Conservation (phyloP, 352 stramenopile genomes). For the Globisporangium solare region DNA sequence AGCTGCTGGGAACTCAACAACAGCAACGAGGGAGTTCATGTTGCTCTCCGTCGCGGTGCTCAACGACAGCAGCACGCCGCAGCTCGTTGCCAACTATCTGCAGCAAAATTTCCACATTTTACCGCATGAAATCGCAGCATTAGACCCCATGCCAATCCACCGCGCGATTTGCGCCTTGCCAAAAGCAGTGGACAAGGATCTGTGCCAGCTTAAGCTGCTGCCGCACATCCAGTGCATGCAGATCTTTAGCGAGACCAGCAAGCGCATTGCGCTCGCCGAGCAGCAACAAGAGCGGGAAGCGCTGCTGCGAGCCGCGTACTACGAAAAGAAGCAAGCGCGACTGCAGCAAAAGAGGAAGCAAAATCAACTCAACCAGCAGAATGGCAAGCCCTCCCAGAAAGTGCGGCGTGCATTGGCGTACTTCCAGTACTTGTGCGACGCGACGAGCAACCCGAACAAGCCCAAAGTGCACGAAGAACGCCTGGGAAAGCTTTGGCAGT, state of each 20-base stretch:
- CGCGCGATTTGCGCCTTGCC: slow-evolving; percentile 23
- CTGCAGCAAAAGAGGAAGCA: slow-evolving; percentile 39
- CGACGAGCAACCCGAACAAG: slow-evolving; percentile 31
- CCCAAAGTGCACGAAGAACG: slow-evolving; percentile 32
- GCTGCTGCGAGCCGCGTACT: slow-evolving; percentile 40
- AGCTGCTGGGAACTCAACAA: background rate
- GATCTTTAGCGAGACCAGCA: slow-evolving; percentile 30
- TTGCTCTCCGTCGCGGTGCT: slow-evolving; percentile 68
- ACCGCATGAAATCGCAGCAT: slow-evolving; percentile 16
- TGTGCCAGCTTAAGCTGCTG: slow-evolving; percentile 50
- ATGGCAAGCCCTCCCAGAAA: slow-evolving; percentile 37
- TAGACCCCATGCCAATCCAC: slow-evolving; percentile 30
- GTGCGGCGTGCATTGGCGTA: slow-evolving; percentile 52
- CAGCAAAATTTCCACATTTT: slow-evolving; percentile 66
- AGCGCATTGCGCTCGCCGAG: slow-evolving; percentile 38
- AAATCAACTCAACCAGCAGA: slow-evolving; percentile 25
- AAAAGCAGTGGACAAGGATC: slow-evolving; percentile 36
- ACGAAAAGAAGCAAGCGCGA: slow-evolving; percentile 45
- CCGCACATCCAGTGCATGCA: slow-evolving; percentile 57
- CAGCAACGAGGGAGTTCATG: slow-evolving; percentile 39
- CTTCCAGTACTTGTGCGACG: slow-evolving; percentile 57
- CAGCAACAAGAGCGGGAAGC: slow-evolving; percentile 43
- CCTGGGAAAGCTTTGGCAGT: slow-evolving; percentile 71
- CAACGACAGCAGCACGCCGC: slow-evolving; percentile 42
- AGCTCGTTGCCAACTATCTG: slow-evolving; percentile 62